Percentiles rank a stretch among this genome's conserved stretches.
phyloP scores from a whole-genome alignment of 495 filamentous ascomycete genomes.

The Tuber brumale region DNA sequence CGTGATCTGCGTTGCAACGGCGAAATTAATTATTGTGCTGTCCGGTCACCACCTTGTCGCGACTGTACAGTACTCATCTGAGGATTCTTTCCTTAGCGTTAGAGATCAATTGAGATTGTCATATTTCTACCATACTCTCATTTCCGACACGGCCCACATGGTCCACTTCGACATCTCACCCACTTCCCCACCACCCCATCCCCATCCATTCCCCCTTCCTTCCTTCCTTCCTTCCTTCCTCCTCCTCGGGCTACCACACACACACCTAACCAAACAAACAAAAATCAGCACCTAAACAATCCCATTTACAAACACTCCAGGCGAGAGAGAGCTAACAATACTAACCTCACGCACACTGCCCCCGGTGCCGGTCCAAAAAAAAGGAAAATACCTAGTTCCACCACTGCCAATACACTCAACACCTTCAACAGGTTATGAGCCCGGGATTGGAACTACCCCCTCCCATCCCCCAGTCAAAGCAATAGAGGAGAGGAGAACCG shows the following conservation, averaged over 20 bases:
- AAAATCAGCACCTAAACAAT: not conserved
- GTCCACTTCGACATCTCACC: too few relatives aligned
- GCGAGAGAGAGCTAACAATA: not conserved
- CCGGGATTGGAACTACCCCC: not conserved
- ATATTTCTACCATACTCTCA: not conserved
- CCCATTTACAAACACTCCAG: not conserved
- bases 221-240: too few relatives aligned
- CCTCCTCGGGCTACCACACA: not conserved
- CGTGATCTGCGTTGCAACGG: not conserved
- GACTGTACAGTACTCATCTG: not conserved
- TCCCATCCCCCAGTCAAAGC: not conserved
- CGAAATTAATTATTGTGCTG: not conserved
- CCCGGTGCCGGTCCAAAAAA: not conserved
- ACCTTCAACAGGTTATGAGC: not conserved
- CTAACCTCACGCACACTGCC: not conserved
- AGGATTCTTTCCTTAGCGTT: too few relatives aligned
- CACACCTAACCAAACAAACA: not conserved
- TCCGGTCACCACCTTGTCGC: not conserved
- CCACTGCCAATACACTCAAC: not conserved
- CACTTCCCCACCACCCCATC: not conserved
- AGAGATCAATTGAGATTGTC: not conserved
- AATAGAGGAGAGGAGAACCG: not conserved
- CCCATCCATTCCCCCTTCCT: not conserved
- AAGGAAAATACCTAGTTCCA: not conserved
- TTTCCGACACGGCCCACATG: too few relatives aligned